These are phyloP conservation scores for Dictyophora rubrovolvata DNA, from an alignment of 768 basidiomycete species.

Conservation along the genomic window DNA sequence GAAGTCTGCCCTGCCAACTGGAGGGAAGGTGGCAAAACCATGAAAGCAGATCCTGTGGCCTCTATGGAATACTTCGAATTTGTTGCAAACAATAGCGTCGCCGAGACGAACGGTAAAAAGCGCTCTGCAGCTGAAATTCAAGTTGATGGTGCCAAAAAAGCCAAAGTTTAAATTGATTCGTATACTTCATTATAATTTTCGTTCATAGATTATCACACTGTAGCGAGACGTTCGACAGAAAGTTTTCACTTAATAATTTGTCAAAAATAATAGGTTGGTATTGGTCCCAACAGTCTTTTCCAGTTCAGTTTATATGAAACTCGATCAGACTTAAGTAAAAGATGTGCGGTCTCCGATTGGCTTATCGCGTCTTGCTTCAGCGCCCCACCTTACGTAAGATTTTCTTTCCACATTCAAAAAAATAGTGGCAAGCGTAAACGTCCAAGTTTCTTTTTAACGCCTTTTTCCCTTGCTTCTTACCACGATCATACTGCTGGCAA, in stretches of 20 bases:
- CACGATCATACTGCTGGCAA: conserved; percentile 3
- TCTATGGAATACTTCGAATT: conserved; percentile 64
- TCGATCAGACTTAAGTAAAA: background rate
- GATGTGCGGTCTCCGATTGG: background rate
- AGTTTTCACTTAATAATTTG: too few relatives aligned
- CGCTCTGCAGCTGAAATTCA: conserved; percentile 3
- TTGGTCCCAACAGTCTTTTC: too few relatives aligned
- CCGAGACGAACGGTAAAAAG: conserved; percentile 5
- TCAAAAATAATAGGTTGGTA: too few relatives aligned
- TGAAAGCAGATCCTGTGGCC: conserved; percentile 66
- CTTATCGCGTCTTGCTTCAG: background rate
- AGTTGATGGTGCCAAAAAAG: conserved; percentile 5
- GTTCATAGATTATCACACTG: background rate
- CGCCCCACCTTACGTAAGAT: background rate
- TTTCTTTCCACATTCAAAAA: background rate
- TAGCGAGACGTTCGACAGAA: background rate
- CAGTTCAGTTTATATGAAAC: too few relatives aligned
- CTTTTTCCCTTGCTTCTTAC: conserved; percentile 5
- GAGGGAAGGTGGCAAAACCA: conserved; percentile 72
- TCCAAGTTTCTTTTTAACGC: background rate
- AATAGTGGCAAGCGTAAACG: background rate
- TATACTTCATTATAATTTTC: too few relatives aligned
- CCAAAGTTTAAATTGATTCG: background rate
- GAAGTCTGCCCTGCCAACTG: conserved; percentile 93
- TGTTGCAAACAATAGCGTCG: conserved; percentile 14